phyloP scores from a whole-genome alignment of 179 eudicot species.

The Nepenthes alata region DNA sequence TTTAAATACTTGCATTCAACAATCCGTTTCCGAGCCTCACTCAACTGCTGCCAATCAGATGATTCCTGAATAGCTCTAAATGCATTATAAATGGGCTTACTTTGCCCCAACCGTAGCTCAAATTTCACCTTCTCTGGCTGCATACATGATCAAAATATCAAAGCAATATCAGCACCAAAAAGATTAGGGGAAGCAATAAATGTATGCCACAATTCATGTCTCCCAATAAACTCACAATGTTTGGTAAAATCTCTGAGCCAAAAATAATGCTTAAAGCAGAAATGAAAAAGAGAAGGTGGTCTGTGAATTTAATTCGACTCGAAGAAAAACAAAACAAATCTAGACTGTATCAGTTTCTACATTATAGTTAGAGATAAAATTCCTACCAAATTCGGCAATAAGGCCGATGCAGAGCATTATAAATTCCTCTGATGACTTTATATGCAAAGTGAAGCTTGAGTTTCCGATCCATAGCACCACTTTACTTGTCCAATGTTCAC shows the following conservation, averaged over 20 bases:
- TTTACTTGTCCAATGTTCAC: neutral
- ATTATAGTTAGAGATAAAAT: too few relatives aligned
- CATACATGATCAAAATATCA: conserved; percentile 9
- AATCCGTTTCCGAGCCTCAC: conserved; percentile 77
- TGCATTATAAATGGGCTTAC: conserved; percentile 86
- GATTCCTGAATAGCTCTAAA: conserved; percentile 79
- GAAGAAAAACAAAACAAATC: too few relatives aligned
- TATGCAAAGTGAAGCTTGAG: too few relatives aligned
- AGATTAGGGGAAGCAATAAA: neutral
- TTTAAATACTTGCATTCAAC: conserved; percentile 60
- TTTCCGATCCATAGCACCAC: neutral
- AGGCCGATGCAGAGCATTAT: too few relatives aligned
- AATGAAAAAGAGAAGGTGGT: too few relatives aligned
- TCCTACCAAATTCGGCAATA: too few relatives aligned
- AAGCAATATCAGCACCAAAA: neutral
- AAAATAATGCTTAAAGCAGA: too few relatives aligned
- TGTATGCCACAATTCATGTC: neutral
- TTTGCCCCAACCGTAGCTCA: conserved; percentile 87
- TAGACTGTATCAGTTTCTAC: too few relatives aligned
- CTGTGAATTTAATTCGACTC: too few relatives aligned
- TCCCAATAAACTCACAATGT: too few relatives aligned
- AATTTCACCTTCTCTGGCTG: conserved; percentile 97
- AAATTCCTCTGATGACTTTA: too few relatives aligned
- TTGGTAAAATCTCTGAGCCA: too few relatives aligned
- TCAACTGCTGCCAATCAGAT: conserved; percentile 56